phyloP scores from a whole-genome alignment of 2,329 filamentous ascomycete species.

The Trichoderma atrobrunneum region DNA sequence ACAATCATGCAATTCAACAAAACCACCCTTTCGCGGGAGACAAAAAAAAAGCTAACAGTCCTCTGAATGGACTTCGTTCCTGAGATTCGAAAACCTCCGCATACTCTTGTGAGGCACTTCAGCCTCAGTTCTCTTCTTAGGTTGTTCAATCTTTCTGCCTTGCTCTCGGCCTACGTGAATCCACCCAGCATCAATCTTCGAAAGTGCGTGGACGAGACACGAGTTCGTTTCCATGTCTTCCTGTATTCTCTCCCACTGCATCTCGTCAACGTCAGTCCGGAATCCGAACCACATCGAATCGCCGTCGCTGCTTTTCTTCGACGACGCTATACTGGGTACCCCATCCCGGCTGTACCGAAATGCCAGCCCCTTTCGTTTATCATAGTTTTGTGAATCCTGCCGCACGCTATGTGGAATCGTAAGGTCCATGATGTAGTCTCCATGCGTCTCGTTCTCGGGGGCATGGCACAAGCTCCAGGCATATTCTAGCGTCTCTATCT shows the following conservation, averaged over 20 bases:
- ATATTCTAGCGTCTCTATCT: constrained; percentile 25
- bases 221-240: background rate
- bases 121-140: background rate
- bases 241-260: background rate
- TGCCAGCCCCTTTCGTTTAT: background rate
- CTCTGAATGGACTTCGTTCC: background rate
- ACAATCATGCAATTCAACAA: background rate
- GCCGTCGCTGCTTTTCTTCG: background rate
- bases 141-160: background rate
- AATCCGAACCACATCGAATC: background rate
- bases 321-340: background rate
- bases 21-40: background rate
- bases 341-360: constrained; percentile 13
- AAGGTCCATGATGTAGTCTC: background rate
- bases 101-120: background rate
- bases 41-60: background rate
- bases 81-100: background rate
- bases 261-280: background rate
- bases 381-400: background rate
- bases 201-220: constrained; percentile 1
- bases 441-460: background rate
- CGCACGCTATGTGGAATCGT: background rate
- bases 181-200: background rate
- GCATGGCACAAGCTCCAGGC: constrained; percentile 11
- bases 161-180: background rate